Evolutionary conservation across 2,329 filamentous ascomycete genomes (phyloP), one percentile per base, ranked within the genome.

Genomic region (Diaporthe longicolla): DNA sequence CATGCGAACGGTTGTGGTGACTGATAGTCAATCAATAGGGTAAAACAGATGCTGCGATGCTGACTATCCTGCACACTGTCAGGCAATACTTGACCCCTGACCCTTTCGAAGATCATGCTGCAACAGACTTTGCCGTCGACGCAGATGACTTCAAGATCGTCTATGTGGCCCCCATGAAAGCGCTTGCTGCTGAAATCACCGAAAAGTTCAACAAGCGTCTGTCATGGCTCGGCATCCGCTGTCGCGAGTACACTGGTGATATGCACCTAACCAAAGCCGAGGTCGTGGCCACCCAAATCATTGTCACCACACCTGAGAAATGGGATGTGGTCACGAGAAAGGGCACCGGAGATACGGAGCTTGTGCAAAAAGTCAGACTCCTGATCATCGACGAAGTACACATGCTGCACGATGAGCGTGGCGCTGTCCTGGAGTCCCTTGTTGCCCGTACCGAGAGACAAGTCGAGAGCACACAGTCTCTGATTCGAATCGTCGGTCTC

Each of bases 241-340:
- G 95, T 77, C 93, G 97, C 76, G 97, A 99, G 83, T 92, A 97
- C 82, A 99, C 97, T 63, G 97, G 97, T 80, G 97, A 99, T 82
- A 99, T 99, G 97, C 97, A 99, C 81, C 89, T 99, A 73, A 98
- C 96, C 65, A 99, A 99, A 83, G 90, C 94, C 2, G 97, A 99
- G 83, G 98, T 99, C 75, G 89, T 98, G 21, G 93, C 95, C 76
- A 99, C 97, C 0, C 97, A 99, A 81, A 97, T 99, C 78, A 98
- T 99, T 75, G 97, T 99, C 66, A 99, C 97, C 0, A 99, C 97
- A 0, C 97, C 97, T 48, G 97, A 99, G 84, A 99, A 99, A 84
- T 99, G 97, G 97, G 97, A 99, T 82, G 97, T 99, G 0, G 94
- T 99, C 7, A 99, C 97, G 4, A 90, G 97, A 75, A 99, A 98